Percentiles rank a stretch among this genome's conserved stretches.
phyloP scores from a whole-genome alignment of 768 basidiomycete genomes.

The Leccinum uliginosum region DNA sequence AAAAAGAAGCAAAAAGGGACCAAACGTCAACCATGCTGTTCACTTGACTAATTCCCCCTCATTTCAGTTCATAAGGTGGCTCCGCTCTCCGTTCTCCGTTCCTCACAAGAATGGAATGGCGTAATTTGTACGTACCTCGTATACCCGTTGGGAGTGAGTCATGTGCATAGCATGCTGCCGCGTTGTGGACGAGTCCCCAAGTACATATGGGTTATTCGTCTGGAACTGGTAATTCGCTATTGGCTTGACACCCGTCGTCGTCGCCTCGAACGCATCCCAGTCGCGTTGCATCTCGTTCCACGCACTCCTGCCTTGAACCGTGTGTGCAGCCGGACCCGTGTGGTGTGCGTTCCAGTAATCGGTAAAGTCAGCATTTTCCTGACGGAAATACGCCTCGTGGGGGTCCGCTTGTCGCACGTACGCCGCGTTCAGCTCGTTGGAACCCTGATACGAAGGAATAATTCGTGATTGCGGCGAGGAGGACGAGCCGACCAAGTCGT shows the following conservation, averaged over 20 bases:
- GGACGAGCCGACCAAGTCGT: slow-evolving; percentile 1
- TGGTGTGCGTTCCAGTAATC: slow-evolving; percentile 52
- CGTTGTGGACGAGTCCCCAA: slow-evolving; percentile 51
- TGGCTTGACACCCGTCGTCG: slow-evolving; percentile 55
- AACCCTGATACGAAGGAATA: slow-evolving; percentile 18
- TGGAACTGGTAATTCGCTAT: slow-evolving; percentile 68
- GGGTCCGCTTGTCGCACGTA: slow-evolving; percentile 33
- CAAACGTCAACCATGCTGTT: slow-evolving; percentile 15
- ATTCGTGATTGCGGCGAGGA: slow-evolving; percentile 8
- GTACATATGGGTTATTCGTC: slow-evolving; percentile 70
- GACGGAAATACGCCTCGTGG: slow-evolving; percentile 65
- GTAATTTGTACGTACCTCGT: slow-evolving; percentile 36
- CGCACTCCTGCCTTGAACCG: slow-evolving; percentile 22
- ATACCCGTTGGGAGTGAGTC: slow-evolving; percentile 24
- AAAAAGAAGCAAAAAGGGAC: slow-evolving; percentile 10
- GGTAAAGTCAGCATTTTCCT: slow-evolving; percentile 65
- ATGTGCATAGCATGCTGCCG: slow-evolving; percentile 42
- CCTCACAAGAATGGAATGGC: slow-evolving; percentile 10
- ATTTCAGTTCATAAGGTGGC: slow-evolving; percentile 2
- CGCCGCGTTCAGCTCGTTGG: slow-evolving; percentile 13
- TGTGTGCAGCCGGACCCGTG: slow-evolving; percentile 19
- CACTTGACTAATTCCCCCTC: neutral
- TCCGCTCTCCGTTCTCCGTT: slow-evolving; percentile 8
- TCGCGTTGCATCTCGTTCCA: slow-evolving; percentile 72
- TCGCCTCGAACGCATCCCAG: slow-evolving; percentile 83